Conservation (phyloP, 2,329 filamentous ascomycete species). For the Pestalotiopsis sp. region DNA sequence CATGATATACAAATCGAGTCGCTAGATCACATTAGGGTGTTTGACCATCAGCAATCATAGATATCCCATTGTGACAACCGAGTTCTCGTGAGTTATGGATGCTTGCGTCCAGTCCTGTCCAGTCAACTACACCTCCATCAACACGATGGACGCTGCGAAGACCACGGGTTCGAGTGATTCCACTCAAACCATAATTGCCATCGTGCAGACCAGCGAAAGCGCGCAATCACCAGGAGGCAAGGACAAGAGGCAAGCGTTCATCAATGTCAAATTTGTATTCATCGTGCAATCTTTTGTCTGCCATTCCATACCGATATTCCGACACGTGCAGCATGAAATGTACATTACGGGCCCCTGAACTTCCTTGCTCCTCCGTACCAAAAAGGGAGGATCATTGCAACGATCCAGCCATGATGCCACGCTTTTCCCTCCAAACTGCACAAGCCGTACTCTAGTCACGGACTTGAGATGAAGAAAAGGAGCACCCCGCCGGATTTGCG, state of each 20-base stretch:
- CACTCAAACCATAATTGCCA: too few relatives aligned
- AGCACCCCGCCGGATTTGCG: background rate
- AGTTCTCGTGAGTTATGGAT: too few relatives aligned
- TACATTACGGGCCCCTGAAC: constrained; percentile 7
- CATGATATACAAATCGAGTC: too few relatives aligned
- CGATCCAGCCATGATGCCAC: constrained; percentile 4
- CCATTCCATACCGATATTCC: constrained; percentile 8
- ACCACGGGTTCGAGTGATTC: too few relatives aligned
- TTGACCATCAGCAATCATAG: too few relatives aligned
- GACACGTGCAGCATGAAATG: constrained; percentile 13
- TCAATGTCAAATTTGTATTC: background rate
- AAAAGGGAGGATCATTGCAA: background rate
- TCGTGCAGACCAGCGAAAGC: too few relatives aligned
- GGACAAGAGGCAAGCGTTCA: background rate
- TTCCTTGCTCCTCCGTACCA: background rate
- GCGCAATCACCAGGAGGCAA: too few relatives aligned
- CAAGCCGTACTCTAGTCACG: constrained; percentile 4
- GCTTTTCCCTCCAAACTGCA: background rate
- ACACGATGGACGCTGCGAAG: too few relatives aligned
- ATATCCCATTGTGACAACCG: too few relatives aligned
- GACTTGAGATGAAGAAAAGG: background rate
- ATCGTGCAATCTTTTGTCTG: constrained; percentile 10
- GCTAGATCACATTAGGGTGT: too few relatives aligned
- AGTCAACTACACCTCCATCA: too few relatives aligned
- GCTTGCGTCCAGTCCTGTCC: too few relatives aligned